Evolutionary conservation across 2,329 filamentous ascomycete species (phyloP).

Genomic region (Ophidiomyces ophidiicola): DNA sequence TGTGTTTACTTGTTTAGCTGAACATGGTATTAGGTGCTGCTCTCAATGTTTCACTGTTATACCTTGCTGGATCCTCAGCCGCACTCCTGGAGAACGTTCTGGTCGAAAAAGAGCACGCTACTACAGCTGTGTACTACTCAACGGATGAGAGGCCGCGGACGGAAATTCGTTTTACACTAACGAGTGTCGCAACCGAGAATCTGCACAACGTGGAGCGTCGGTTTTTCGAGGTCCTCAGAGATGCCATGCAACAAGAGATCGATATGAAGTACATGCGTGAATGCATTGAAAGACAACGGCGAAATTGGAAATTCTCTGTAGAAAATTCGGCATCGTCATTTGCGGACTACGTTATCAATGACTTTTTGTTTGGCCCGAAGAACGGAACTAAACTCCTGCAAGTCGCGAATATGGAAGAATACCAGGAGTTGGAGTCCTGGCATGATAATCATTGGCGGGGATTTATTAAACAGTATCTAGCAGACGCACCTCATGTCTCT

Average conservation of each 20-base stretch:
- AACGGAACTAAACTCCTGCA: conserved; percentile 64
- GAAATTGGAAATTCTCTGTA: conserved; percentile 70
- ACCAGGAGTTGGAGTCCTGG: conserved; percentile 65
- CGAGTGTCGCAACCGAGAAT: conserved; percentile 75
- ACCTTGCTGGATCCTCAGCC: conserved; percentile 85
- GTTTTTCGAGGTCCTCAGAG: conserved; percentile 69
- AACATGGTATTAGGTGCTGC: conserved; percentile 40
- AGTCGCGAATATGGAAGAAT: conserved; percentile 41
- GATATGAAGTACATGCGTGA: conserved; percentile 86
- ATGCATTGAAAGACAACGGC: conserved; percentile 68
- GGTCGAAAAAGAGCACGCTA: conserved; percentile 85
- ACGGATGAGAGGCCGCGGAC: conserved; percentile 69
- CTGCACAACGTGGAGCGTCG: conserved; percentile 73
- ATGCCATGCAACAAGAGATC: conserved; percentile 62
- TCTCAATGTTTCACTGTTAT: conserved; percentile 66
- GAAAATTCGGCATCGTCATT: conserved; percentile 74
- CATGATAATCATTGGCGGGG: conserved; percentile 68
- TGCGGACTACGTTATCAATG: conserved; percentile 72
- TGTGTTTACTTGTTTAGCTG: conserved; percentile 8
- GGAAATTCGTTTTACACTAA: conserved; percentile 74
- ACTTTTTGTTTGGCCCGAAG: conserved; percentile 79
- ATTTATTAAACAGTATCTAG: conserved; percentile 73
- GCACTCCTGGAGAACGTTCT: conserved; percentile 82
- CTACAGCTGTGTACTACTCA: conserved; percentile 70
- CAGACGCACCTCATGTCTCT: conserved; percentile 74